phyloP scores from a whole-genome alignment of 1,284 basidiomycete genomes.

The Apiotrichum veenhuisii region DNA sequence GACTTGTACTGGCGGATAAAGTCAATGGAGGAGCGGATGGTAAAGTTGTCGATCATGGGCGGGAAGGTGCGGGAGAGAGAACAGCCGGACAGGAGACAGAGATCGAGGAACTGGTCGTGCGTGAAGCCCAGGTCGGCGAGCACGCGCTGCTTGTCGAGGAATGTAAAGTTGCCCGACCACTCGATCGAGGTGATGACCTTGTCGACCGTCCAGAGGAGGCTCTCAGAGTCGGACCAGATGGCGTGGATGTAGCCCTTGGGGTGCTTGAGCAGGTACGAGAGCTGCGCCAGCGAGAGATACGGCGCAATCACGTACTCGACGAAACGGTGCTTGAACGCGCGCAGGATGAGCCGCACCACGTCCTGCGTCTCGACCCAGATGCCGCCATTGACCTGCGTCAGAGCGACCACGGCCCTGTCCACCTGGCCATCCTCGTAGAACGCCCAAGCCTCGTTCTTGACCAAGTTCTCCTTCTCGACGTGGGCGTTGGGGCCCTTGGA shows the following conservation, averaged over 20 bases:
- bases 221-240: conserved; percentile 85
- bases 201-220: conserved; percentile 85
- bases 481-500: conserved; percentile 66
- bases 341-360: conserved; percentile 83
- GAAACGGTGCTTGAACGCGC: conserved; percentile 89
- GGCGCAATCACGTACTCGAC: conserved; percentile 96
- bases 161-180: conserved; percentile 71
- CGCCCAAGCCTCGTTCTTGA: conserved; percentile 70
- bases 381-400: conserved; percentile 66
- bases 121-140: conserved; percentile 69
- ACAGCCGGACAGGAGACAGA: conserved; percentile 86
- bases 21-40: conserved; percentile 77
- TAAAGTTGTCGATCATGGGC: conserved; percentile 66
- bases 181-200: conserved; percentile 85
- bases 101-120: conserved; percentile 92
- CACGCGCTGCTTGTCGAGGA: conserved; percentile 74
- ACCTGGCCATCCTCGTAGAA: conserved; percentile 86
- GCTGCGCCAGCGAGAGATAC: conserved; percentile 90
- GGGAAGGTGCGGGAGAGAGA: conserved; percentile 84
- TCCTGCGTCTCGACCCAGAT: conserved; percentile 67
- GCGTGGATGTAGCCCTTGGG: conserved; percentile 91
- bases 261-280: conserved; percentile 92
- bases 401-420: conserved; percentile 75
- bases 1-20: conserved; percentile 86
- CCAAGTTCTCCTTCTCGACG: conserved; percentile 36